phyloP scores from a whole-genome alignment of 306 rosid genomes.

The Bauhinia variegata region DNA sequence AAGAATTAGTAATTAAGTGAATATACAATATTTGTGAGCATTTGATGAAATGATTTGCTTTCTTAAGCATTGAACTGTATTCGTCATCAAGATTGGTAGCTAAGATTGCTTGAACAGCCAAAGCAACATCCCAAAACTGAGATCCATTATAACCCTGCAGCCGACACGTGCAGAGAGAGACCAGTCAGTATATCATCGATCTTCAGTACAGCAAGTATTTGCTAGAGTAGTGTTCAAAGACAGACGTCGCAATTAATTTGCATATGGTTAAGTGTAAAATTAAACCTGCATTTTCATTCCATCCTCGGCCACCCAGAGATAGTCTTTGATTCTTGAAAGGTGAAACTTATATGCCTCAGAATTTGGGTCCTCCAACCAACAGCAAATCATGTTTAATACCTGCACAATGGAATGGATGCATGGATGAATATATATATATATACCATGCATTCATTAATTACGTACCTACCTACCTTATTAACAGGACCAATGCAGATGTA shows the following conservation, averaged over 20 bases:
- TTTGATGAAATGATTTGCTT: constrained; percentile 60
- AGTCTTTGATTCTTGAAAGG: constrained; percentile 76
- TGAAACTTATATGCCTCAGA: constrained; percentile 69
- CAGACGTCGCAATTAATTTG: too few species aligned
- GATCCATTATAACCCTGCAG: constrained; percentile 84
- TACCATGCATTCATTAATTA: too few species aligned
- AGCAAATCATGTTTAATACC: constrained; percentile 82
- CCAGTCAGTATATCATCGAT: too few species aligned
- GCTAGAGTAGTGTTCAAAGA: too few species aligned
- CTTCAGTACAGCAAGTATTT: too few species aligned
- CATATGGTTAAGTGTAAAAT: background rate
- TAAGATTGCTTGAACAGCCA: constrained; percentile 72
- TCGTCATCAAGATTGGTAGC: constrained; percentile 57
- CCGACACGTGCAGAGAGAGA: too few species aligned
- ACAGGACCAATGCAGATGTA: constrained; percentile 76
- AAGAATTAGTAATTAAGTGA: background rate
- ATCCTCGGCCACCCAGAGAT: constrained; percentile 87
- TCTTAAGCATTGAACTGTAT: constrained; percentile 57
- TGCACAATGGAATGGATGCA: constrained; percentile 16
- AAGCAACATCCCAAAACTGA: constrained; percentile 70
- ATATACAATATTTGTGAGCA: constrained; percentile 52
- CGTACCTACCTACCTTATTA: too few species aligned
- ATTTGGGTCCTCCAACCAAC: constrained; percentile 76
- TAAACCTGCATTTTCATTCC: constrained; percentile 90
- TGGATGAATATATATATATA: too few species aligned